Base-by-base conservation (phyloP, 2,329 filamentous ascomycete species). In the Seiridium unicorne region DNA sequence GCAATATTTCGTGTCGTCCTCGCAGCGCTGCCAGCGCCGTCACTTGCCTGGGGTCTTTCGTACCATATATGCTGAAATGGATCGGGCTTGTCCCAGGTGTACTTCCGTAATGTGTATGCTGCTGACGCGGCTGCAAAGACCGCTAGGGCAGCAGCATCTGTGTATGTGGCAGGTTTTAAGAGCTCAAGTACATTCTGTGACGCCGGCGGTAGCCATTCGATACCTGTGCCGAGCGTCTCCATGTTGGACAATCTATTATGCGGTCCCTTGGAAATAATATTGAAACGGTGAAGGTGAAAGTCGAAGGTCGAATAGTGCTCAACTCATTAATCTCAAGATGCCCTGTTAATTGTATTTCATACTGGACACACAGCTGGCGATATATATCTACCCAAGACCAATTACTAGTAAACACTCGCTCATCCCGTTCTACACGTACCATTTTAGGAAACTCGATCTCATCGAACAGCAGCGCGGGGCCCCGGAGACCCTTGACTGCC, bases 71-170 rank as follows among this genome's bases (percentile, higher is more conserved):
- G 40, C 7, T 55, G 36, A 53, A 62, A 48, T 3, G 62, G 60
- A 11, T 64, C 49, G 2, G 58, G 62, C 42, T 55, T 62, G 13
- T 64, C 49, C 49, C 49, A 51, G 32, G 49, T 60, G 32, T 59
- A 59, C 8, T 55, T 53, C 26, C 59, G 40, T 9, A 61, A 56
- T 3, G 58, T 32, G 31, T 72, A 76, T 74, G 57, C 72, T 78
- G 8, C 78, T 76, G 3, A 66, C 68, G 40, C 68, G 69, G 1
- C 65, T 3, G 59, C 51, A 18, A 63, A 51, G 36, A 59, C 44
- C 9, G 61, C 59, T 4, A 63, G 48, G 35, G 61, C 59, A n/a
- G 51, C 54, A 10, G 57, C 57, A 26, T 64, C 61, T 49, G 42
- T 42, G 13, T 53, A 57, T 3, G 51, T 55, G 4, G 53, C 40